phyloP scores from a whole-genome alignment of 805 yeast genomes.

The Tetrapisispora fleetii region DNA sequence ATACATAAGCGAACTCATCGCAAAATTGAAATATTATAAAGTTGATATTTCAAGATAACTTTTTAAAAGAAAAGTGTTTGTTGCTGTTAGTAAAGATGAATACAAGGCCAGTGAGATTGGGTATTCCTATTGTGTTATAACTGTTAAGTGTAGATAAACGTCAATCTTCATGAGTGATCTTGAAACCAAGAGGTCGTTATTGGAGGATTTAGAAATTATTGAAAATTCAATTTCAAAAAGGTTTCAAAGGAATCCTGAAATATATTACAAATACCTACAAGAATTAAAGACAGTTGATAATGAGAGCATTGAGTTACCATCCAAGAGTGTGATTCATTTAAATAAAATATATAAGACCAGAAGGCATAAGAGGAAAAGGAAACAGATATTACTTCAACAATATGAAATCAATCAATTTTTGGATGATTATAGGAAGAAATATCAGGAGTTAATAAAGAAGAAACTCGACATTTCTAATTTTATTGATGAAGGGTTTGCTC shows the following conservation, averaged over 20 bases:
- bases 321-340: conserved; percentile 10
- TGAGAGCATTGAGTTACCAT: conserved; percentile 2
- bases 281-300: conserved; percentile 2
- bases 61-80: background rate
- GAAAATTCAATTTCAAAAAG: conserved; percentile 59
- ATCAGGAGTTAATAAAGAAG: conserved; percentile 7
- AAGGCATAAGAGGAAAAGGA: conserved; percentile 34
- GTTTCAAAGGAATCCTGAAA: conserved; percentile 48
- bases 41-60: background rate
- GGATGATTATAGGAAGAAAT: conserved; percentile 34
- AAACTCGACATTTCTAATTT: background rate
- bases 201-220: conserved; percentile 63
- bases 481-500: conserved; percentile 3
- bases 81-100: too few species aligned
- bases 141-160: too few species aligned
- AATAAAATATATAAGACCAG: conserved; percentile 26
- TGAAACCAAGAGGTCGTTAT: conserved; percentile 31
- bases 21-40: background rate
- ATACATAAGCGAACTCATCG: background rate
- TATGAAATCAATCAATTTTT: conserved; percentile 54
- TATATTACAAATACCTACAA: conserved; percentile 32
- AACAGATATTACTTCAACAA: conserved; percentile 50
- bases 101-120: too few species aligned
- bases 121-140: too few species aligned
- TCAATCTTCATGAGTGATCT: conserved; percentile 8